These are phyloP conservation scores for Lactarius sanguifluus DNA, from an alignment of 768 basidiomycete genomes.

Conservation along the genomic window DNA sequence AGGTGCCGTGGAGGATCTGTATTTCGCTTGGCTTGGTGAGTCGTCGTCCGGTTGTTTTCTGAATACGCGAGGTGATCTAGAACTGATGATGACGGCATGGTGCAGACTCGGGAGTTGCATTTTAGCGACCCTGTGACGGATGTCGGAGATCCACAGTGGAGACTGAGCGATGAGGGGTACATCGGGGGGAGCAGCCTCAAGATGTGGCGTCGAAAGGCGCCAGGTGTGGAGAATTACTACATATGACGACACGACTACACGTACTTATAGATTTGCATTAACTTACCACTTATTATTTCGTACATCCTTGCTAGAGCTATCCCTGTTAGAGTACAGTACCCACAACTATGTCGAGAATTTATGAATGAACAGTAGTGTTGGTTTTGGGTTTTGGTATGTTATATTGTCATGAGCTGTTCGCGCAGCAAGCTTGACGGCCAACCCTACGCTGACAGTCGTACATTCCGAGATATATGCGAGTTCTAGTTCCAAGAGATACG, in stretches of 20 bases:
- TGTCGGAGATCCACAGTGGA: constrained; percentile 24
- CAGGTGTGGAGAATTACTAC: constrained; percentile 28
- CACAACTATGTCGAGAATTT: neutral
- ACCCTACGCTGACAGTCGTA: too few relatives aligned
- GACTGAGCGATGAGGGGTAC: constrained; percentile 27
- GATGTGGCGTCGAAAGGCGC: constrained; percentile 32
- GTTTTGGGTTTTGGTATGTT: too few relatives aligned
- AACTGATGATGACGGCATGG: neutral
- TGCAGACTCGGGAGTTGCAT: constrained; percentile 29
- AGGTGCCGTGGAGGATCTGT: constrained; percentile 27
- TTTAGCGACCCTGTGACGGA: constrained; percentile 31
- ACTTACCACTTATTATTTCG: neutral
- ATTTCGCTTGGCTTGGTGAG: constrained; percentile 32
- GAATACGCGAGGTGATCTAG: neutral
- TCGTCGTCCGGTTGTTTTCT: neutral
- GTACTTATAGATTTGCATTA: neutral
- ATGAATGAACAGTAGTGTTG: neutral
- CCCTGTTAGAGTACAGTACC: neutral
- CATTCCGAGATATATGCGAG: too few relatives aligned
- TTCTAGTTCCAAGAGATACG: too few relatives aligned
- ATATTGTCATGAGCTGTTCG: too few relatives aligned
- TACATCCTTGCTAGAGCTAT: neutral
- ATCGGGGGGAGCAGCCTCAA: constrained; percentile 29
- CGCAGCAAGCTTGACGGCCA: too few relatives aligned
- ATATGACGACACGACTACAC: constrained; percentile 3